Percentiles rank a stretch among this genome's conserved stretches.
These are phyloP conservation scores for Colletotrichum liriopes DNA, from an alignment of 2,329 filamentous ascomycete species.

Conservation along the genomic window DNA sequence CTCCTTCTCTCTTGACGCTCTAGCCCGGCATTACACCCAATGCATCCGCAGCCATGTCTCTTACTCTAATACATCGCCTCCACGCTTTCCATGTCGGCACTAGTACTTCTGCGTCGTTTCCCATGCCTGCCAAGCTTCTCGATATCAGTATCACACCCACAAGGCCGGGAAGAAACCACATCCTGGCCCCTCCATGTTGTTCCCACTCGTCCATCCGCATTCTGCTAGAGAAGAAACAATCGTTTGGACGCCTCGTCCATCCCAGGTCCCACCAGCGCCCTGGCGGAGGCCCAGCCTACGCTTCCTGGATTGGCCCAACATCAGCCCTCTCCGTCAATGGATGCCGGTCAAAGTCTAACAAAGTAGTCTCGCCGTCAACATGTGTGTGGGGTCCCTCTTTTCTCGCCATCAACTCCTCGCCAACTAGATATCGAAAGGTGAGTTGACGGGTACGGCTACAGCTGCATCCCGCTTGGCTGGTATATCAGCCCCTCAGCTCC, in stretches of 20 bases:
- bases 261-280: slow-evolving; percentile 16
- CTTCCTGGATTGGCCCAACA: slow-evolving; percentile 28
- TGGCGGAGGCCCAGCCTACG: not conserved
- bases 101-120: slow-evolving; percentile 33
- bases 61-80: slow-evolving; percentile 27
- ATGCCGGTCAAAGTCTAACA: slow-evolving; percentile 17
- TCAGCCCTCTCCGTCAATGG: slow-evolving; percentile 38
- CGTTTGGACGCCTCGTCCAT: slow-evolving; percentile 22
- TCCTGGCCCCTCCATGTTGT: slow-evolving; percentile 24
- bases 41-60: slow-evolving; percentile 32
- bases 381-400: slow-evolving; percentile 15
- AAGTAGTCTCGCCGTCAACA: slow-evolving; percentile 8
- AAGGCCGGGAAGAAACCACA: slow-evolving; percentile 17
- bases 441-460: not conserved
- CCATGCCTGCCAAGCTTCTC: slow-evolving; percentile 31
- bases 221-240: slow-evolving; percentile 13
- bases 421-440: slow-evolving; percentile 1
- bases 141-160: slow-evolving; percentile 29
- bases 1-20: slow-evolving; percentile 9
- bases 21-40: not conserved
- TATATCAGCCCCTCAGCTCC: slow-evolving; percentile 27
- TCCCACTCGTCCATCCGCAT: slow-evolving; percentile 9
- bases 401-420: not conserved
- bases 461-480: not conserved
- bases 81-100: slow-evolving; percentile 6